Evolutionary conservation across 2,329 filamentous ascomycete species (phyloP), one percentile per base, ranked within the genome.

Genomic region (Beauveria varroae): DNA sequence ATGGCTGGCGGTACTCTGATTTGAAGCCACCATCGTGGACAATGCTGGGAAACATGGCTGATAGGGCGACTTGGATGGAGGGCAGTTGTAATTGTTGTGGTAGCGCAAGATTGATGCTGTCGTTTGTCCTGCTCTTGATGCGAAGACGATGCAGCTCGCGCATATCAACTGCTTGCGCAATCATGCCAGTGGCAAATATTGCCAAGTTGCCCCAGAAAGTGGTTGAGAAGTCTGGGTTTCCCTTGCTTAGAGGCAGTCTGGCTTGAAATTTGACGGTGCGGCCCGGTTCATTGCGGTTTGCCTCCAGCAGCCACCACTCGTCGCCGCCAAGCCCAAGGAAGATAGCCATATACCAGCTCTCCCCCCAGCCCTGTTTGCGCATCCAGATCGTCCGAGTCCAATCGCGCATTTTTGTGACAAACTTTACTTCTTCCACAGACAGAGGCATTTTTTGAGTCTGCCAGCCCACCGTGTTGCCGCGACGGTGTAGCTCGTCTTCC

Each of bases 301-400:
- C 72, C 72, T 88, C 82, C 59, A 91, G 78, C 63, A 93, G 76
- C 86, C 88, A 93, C 90, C 90, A 96, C 64, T 81, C 82, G 70
- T 95, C 90, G 58, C 90, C 90, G 68, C 81, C 80, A 69, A 89
- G 79, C 70, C 87, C 86, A 70, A 91, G 81, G 57, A 86, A 85
- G 51, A 89, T 81, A 65, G 87, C 86, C 44, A 96, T 76, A 64
- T 87, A 84, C 90, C 91, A 96, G 57, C 82, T 78, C 16, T 81
- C 71, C 10, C 80, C 80, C 90, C 93, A 96, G n/a, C 84, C 85
- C 62, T 78, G 78, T 67, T 86, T 87, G 67, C 81, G 84, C 64
- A 96, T 86, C 76, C 92, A 89, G 18, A 86, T 78, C 41, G 83
- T 78, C 62, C 87, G 85, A 63, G 86, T 81, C 57, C 85, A 78